Base-by-base conservation (phyloP, 1,284 basidiomycete species). In the Marasmius fiardii region DNA sequence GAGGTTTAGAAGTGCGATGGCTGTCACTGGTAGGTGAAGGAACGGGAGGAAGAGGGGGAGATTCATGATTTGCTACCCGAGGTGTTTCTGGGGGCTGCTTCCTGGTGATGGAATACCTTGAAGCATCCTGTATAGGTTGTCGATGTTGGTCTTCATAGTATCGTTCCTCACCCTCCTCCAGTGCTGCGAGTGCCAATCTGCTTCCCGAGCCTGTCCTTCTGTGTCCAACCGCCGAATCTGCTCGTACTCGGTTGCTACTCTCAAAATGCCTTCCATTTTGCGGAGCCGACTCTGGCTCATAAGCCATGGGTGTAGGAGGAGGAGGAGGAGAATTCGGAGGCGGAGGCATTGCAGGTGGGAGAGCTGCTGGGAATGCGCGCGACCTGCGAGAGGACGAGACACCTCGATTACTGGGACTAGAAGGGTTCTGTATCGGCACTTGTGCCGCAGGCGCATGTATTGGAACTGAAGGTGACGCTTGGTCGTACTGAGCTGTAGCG, bases 331-430 rank as follows among this genome's bases (percentile, higher is more conserved):
- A 78, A 51, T 75, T 74, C 28, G 76, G 73, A 24, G 88, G 88
- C 12, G 85, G 86, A 3, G 88, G 88, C 0, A 75, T 78, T 39
- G 80, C 76, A 18, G 87, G 87, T 7, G 86, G 86, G 34, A 90
- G 77, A 18, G 72, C 76, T 54, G 85, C 85, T 21, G 79, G 70
- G 2, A 49, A 20, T 28, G 82, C 77, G 56, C 85, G 76, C n/a
- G 77, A 68, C 57, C 83, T 76, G 23, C 73, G 65, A 26, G 35
- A 44, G 4, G 53, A 34, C 49, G 49, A 48, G n/a, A 33, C n/a
- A 28, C 44, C 12, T n/a, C 26, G 53, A 18, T 33, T 49, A 20
- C 47, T 49, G 7, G 47, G 47, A 33, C 47, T 49, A n/a, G 47
- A 49, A 48, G 72, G 63, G 58, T 56, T 55, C 55, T 16, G 62